phyloP scores from a whole-genome alignment of 78 protist genomes.

The Isochrysis galbana region DNA sequence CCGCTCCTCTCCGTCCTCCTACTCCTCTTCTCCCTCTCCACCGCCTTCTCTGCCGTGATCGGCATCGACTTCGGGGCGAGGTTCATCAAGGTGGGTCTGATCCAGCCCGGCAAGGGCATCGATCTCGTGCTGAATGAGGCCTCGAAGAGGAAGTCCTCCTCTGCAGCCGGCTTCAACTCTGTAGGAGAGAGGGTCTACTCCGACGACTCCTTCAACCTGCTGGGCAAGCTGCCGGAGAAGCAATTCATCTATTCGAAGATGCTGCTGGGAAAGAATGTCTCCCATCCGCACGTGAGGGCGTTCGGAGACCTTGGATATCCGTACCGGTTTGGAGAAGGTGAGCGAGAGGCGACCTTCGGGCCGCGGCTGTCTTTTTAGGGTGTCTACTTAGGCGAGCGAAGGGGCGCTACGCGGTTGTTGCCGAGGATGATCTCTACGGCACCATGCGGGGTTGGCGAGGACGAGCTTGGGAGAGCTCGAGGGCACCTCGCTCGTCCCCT shows the following conservation, averaged over 20 bases:
- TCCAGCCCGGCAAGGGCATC: slow-evolving; percentile 18
- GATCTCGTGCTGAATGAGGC: background rate
- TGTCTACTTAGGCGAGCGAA: too few relatives aligned
- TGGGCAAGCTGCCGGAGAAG: background rate
- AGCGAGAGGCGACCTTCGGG: too few relatives aligned
- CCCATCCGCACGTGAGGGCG: background rate
- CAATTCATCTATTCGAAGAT: background rate
- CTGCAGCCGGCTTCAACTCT: background rate
- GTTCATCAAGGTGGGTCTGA: background rate
- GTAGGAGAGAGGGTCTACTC: background rate
- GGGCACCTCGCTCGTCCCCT: too few relatives aligned
- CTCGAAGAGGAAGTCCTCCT: background rate
- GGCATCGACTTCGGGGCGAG: slow-evolving; percentile 20
- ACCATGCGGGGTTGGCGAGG: too few relatives aligned
- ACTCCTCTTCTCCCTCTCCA: background rate
- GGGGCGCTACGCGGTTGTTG: too few relatives aligned
- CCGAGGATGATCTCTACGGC: too few relatives aligned
- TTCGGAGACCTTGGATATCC: background rate
- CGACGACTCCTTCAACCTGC: background rate
- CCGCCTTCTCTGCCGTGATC: background rate
- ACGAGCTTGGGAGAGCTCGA: too few relatives aligned
- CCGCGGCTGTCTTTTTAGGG: too few relatives aligned
- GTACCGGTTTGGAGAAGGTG: background rate
- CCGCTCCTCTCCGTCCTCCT: too few relatives aligned
- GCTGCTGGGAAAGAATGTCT: background rate